Conservation (phyloP, 306 rosid species). For the Casuarina cunninghamiana region DNA sequence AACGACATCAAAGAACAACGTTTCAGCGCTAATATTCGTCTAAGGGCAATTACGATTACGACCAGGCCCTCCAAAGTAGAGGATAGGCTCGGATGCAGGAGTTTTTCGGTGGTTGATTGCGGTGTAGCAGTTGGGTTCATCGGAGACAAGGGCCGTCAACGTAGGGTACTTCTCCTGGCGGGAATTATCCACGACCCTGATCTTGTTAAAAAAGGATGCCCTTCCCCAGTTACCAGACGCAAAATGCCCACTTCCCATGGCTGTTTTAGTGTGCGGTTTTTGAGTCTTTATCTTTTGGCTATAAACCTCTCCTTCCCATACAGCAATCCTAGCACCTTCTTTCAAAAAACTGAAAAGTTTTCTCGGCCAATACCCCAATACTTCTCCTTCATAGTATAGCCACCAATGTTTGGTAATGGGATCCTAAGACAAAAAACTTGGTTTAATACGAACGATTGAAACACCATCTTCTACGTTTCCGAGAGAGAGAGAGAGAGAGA, state of each 20-base stretch:
- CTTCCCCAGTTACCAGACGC: constrained; percentile 5
- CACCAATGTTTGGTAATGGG: constrained; percentile 52
- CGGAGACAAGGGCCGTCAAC: constrained; percentile 5
- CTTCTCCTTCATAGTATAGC: constrained; percentile 21
- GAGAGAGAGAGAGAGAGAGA: background rate
- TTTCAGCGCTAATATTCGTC: no score
- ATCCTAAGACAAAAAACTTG: constrained; percentile 32
- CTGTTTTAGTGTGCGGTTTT: constrained; percentile 56
- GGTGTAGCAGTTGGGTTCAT: constrained; percentile 48
- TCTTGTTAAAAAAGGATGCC: constrained; percentile 37
- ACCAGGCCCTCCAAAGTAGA: constrained; percentile 68
- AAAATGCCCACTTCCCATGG: constrained; percentile 63
- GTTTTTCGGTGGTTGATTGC: constrained; percentile 6
- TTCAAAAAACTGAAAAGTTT: constrained; percentile 25
- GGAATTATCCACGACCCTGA: constrained; percentile 50
- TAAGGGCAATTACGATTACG: constrained; percentile 40
- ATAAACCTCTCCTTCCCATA: constrained; percentile 76
- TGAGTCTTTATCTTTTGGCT: constrained; percentile 33
- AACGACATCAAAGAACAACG: no score
- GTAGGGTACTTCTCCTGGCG: constrained; percentile 44
- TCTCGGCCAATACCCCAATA: constrained; percentile 56
- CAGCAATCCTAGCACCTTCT: constrained; percentile 41
- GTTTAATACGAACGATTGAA: no score
- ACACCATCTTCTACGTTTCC: no score
- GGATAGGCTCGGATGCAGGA: constrained; percentile 36